Percentiles rank a stretch among this genome's conserved stretches.
Evolutionary conservation across 2,329 filamentous ascomycete species (phyloP).

Genomic region (Colletotrichum shisoi): DNA sequence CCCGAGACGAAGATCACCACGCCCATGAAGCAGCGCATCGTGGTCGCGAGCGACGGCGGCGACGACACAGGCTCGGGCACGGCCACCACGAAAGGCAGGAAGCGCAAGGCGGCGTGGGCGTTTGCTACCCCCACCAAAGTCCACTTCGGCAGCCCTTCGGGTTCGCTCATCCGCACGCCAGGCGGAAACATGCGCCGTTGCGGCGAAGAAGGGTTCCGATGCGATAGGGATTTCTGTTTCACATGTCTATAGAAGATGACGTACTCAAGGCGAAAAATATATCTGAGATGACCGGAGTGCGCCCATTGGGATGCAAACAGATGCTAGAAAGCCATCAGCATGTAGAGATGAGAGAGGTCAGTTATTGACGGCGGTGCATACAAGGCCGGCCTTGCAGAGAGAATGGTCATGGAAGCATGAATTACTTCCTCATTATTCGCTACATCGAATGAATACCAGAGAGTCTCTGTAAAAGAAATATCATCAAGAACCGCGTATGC

Average conservation of each 20-base stretch:
- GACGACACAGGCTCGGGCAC: not conserved
- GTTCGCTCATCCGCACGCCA: conserved; percentile 54
- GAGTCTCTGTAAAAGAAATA: conserved; percentile 34
- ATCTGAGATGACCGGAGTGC: not conserved
- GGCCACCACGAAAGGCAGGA: conserved; percentile 3
- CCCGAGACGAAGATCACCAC: conserved; percentile 26
- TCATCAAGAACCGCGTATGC: conserved; percentile 33
- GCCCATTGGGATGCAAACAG: not conserved
- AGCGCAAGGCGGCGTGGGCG: conserved; percentile 33
- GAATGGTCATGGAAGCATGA: conserved; percentile 13
- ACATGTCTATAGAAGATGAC: conserved; percentile 53
- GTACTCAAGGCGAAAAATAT: not conserved
- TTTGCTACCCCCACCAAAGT: conserved; percentile 27
- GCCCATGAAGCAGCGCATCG: conserved; percentile 22
- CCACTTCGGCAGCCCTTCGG: conserved; percentile 39
- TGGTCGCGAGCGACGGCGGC: not conserved
- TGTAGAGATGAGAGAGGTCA: not conserved
- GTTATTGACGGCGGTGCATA: not conserved
- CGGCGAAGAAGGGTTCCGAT: conserved; percentile 64
- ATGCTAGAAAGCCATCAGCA: not conserved
- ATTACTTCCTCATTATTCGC: conserved; percentile 36
- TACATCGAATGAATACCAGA: conserved; percentile 37
- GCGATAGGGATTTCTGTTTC: conserved; percentile 68
- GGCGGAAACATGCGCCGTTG: conserved; percentile 61
- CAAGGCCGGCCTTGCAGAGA: not conserved